These are phyloP conservation scores for Solanum neorickii DNA, from an alignment of 257 asterid species.

Conservation along the genomic window DNA sequence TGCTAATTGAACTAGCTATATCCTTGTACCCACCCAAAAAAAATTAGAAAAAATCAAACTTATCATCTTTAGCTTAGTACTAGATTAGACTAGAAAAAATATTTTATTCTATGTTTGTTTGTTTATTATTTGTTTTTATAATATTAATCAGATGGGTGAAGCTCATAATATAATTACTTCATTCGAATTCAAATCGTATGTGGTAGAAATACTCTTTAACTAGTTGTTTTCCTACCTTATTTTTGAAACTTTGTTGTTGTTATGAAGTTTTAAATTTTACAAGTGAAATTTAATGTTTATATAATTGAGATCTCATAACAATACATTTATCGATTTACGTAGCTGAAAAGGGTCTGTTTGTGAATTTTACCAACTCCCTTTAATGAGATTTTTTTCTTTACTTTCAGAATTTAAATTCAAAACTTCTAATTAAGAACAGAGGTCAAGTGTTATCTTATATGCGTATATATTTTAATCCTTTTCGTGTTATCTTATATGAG, in stretches of 20 bases:
- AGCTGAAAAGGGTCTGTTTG: no score
- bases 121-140: neutral
- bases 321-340: neutral
- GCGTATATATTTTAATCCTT: no score
- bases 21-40: neutral
- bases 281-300: neutral
- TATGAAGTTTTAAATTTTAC: neutral
- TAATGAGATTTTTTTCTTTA: neutral
- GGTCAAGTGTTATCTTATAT: no score
- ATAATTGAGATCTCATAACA: neutral
- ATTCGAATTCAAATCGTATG: neutral
- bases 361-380: neutral
- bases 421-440: neutral
- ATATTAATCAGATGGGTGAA: neutral
- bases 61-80: neutral
- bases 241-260: neutral
- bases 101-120: neutral
- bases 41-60: neutral
- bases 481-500: no score
- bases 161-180: neutral
- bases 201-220: neutral
- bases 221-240: neutral
- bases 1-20: neutral
- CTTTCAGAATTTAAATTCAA: neutral
- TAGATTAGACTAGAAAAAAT: neutral